Base-by-base conservation (phyloP, 78 protist species). In the Trichosphaerium sp. region DNA sequence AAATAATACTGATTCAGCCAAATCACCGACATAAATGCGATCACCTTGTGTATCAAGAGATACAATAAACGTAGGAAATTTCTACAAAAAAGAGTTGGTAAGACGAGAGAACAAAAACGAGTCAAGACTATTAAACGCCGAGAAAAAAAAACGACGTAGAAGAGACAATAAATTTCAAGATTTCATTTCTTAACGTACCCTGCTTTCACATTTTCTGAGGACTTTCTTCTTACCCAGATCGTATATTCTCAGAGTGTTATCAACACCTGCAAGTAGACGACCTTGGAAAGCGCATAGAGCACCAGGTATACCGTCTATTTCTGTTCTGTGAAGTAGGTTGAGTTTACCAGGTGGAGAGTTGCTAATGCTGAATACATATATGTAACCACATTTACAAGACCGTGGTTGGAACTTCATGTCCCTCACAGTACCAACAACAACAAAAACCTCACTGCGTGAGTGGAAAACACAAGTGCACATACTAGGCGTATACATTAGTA, bases 201-300 rank as follows among this genome's bases (percentile, higher is more conserved):
- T 73, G 51, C 69, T 77, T 57, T 87, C 93, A 77, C 94, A 85
- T 80, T 94, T 92, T 39, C 87, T 71, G 68, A 95, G 78, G 64
- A 95, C 82, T 72, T 88, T 70, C 76, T 62, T 56, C 79, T 78
- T 70, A 58, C 99, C 99, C 63, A 89, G 12, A 61, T 88, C 97
- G 61, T 83, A 95, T 42, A 95, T 40, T 31, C 94, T 72, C 14
- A 95, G 63, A 4, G 3, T 1, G 21, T 47, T 26, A 7, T 92
- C 93, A 7, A 84, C 65, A 12, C 98, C 96, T n/a, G 58, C 96
- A 10, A 87, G 34, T 18, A 94, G 44, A 2, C 81, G 47, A 18
- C 95, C 91, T 67, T 81, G 88, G 74, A 91, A 93, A 39, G 67
- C 58, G 1, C 35, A 4, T 31, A 94, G 26, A 8, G 97, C 97